phyloP scores from a whole-genome alignment of 306 rosid genomes.

The Corylus heterophylla region DNA sequence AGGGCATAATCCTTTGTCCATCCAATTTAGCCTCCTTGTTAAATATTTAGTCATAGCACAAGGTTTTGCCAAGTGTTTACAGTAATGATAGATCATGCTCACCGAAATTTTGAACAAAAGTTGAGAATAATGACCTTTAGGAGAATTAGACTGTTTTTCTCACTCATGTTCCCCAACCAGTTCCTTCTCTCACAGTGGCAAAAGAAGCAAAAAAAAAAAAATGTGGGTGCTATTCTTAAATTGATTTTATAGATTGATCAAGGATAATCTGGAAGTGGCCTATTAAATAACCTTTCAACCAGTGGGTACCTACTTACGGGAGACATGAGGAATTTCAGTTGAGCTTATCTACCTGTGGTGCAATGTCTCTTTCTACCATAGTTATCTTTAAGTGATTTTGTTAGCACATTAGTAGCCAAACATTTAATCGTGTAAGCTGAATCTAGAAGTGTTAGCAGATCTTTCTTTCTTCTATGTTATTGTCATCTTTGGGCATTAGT shows the following conservation, averaged over 20 bases:
- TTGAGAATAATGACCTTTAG: not conserved
- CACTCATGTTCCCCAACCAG: not conserved
- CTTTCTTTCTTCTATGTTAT: slow-evolving; percentile 1
- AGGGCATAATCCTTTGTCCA: not conserved
- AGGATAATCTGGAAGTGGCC: not conserved
- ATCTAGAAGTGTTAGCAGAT: slow-evolving; percentile 11
- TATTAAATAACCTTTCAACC: slow-evolving; percentile 17
- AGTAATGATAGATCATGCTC: not conserved
- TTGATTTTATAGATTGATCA: slow-evolving; percentile 3
- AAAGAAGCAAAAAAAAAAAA: not conserved
- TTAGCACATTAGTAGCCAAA: not conserved
- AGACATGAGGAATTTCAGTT: slow-evolving; percentile 16
- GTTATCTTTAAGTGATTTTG: slow-evolving; percentile 9
- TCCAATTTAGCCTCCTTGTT: not conserved
- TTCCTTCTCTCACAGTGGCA: not conserved
- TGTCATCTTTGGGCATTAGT: slow-evolving; percentile 9
- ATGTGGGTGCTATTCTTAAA: slow-evolving; percentile 4
- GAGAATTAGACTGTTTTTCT: not conserved
- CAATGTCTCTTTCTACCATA: slow-evolving; percentile 16
- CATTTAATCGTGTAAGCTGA: not conserved
- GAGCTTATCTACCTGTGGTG: slow-evolving; percentile 16
- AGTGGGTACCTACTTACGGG: slow-evolving; percentile 28
- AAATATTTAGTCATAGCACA: not conserved
- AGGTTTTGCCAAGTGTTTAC: not conserved
- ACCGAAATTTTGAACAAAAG: not conserved